Evolutionary conservation across 2,329 filamentous ascomycete genomes (phyloP), one percentile per base, ranked within the genome.

Genomic region (Bipolaris sorokiniana): DNA sequence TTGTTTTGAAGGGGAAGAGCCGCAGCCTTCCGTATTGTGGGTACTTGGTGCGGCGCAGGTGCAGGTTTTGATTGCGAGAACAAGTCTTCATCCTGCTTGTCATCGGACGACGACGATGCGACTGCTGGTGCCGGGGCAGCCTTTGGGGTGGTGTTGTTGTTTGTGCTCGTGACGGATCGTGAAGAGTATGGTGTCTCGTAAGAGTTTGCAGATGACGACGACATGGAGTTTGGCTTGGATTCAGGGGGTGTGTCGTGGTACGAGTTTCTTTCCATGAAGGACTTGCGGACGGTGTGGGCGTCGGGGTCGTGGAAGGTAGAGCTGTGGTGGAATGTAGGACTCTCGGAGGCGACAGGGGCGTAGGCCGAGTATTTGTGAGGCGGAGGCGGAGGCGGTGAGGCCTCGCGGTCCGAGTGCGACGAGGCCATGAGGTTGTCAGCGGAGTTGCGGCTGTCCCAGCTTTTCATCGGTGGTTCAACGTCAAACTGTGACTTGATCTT

Each of bases 401-500:
- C 69, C 38, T 73, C 64, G 63, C 72, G 46, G 59, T 77, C 69
- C 44, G 77, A 73, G 37, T 74, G 65, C 37, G 70, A 72, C 31
- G 76, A 75, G 49, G 76, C 74, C 57, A 85, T 81, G 45, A 84
- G 72, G 33, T 79, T 79, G 50, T 85, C 82, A 51, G 76, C 76
- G 2, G 82, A 84, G 48, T 79, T 78, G 50, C 79, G 80, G 64
- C 82, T 84, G 51, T 78, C 79, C 80, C 80, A 83, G 26, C 83
- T 84, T 61, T 80, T 80, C 51, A 81, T 80, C 15, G 82, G 81
- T 16, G 78, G 72, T 51, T 82, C 80, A 16, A 82, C 72, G 28
- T 78, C 69, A 51, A 76, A 71, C 31, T 77, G 76, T 52, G 74
- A 74, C 62, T 82, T 76, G 50, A 79, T 79, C 47, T 75, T 77